A percentile compares a stretch with the other conserved stretches of the same genome.
Evolutionary conservation across 768 basidiomycete species (phyloP).

Genomic region (Tricholoma bakamatsutake): DNA sequence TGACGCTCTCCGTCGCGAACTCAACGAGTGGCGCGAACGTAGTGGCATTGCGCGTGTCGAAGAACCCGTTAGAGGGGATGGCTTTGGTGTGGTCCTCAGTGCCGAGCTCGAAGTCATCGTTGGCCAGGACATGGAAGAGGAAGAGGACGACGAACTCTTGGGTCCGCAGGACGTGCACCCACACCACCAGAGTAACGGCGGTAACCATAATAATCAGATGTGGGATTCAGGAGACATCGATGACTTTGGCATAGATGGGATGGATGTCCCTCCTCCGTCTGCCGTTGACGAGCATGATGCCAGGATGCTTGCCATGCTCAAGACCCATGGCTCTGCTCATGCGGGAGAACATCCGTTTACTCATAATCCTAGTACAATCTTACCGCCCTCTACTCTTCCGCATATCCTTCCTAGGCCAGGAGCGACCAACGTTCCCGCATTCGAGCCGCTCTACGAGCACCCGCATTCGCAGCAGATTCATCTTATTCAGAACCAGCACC

Average conservation of each 20-base stretch:
- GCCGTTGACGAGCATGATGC: slow-evolving; percentile 24
- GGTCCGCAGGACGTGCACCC: slow-evolving; percentile 27
- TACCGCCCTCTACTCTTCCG: slow-evolving; percentile 5
- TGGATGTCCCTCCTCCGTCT: slow-evolving; percentile 8
- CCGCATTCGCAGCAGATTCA: not conserved
- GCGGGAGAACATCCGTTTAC: slow-evolving; percentile 6
- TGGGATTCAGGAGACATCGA: slow-evolving; percentile 14
- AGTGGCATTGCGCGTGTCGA: slow-evolving; percentile 66
- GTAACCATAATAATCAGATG: slow-evolving; percentile 12
- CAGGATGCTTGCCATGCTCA: slow-evolving; percentile 17
- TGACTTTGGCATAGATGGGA: slow-evolving; percentile 15
- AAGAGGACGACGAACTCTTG: slow-evolving; percentile 37
- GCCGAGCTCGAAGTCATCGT: slow-evolving; percentile 67
- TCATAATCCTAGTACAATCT: slow-evolving; percentile 7
- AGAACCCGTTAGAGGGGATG: slow-evolving; percentile 67
- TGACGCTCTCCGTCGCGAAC: slow-evolving; percentile 81
- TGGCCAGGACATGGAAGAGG: slow-evolving; percentile 43
- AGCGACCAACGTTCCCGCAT: slow-evolving; percentile 17
- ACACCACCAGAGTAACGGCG: slow-evolving; percentile 15
- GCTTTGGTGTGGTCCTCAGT: slow-evolving; percentile 61
- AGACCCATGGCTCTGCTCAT: slow-evolving; percentile 5
- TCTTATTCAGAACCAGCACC: not conserved
- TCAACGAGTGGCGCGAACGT: slow-evolving; percentile 90
- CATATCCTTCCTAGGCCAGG: slow-evolving; percentile 14
- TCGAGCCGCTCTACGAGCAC: slow-evolving; percentile 15